Percentiles rank a stretch among this genome's conserved stretches.
Evolutionary conservation across 1,284 basidiomycete genomes (phyloP).

Genomic region (Ustilago esculenta): DNA sequence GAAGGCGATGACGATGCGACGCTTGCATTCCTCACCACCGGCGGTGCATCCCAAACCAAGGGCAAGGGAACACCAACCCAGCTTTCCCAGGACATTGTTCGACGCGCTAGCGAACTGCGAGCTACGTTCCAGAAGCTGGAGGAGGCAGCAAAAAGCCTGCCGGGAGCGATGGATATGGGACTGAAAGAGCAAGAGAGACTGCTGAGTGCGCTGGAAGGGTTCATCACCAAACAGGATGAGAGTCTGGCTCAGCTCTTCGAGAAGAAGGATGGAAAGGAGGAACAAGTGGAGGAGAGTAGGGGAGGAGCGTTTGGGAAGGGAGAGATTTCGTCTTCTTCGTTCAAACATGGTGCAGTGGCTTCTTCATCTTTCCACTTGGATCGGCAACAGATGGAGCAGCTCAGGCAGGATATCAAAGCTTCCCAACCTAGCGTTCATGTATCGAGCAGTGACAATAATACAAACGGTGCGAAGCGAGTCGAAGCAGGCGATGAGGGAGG

Average conservation of each 20-base stretch:
- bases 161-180: constrained; percentile 26
- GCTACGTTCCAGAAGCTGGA: constrained; percentile 17
- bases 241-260: constrained; percentile 1
- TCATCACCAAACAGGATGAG: constrained; percentile 5
- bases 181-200: constrained; percentile 19
- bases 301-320: constrained; percentile 1
- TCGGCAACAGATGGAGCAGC: constrained; percentile 25
- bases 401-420: constrained; percentile 20
- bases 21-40: constrained; percentile 29
- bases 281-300: neutral
- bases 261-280: neutral
- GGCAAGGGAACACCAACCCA: constrained; percentile 17
- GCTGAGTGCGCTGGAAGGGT: constrained; percentile 9
- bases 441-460: too few species aligned
- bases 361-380: constrained; percentile 23
- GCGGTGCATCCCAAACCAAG: neutral
- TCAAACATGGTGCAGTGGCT: constrained; percentile 24
- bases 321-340: neutral
- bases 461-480: neutral
- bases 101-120: constrained; percentile 9
- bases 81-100: constrained; percentile 30
- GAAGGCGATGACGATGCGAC: constrained; percentile 41
- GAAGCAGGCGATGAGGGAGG: neutral
- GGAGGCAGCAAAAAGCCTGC: constrained; percentile 15
- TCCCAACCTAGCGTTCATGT: constrained; percentile 2